Conservation (phyloP, 768 basidiomycete genomes). For the Macrocybe gigantea region DNA sequence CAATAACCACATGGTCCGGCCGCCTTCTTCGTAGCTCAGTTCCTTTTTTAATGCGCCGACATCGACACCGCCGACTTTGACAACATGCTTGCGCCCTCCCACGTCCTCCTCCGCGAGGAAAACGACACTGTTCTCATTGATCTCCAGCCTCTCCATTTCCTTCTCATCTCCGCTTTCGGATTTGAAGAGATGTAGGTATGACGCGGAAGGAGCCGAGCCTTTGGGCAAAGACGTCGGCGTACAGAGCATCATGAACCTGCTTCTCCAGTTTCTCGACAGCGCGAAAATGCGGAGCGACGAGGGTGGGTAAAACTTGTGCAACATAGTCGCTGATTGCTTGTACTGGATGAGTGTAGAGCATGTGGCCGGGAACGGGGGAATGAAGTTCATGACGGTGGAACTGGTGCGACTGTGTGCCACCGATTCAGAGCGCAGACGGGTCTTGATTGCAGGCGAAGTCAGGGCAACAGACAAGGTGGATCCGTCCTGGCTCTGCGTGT, state of each 20-base stretch:
- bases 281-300: conserved; percentile 69
- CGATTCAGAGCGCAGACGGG: conserved; percentile 33
- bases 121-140: conserved; percentile 71
- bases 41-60: conserved; percentile 43
- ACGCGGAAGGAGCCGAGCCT: conserved; percentile 33
- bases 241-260: conserved; percentile 55
- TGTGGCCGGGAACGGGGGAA: conserved; percentile 64
- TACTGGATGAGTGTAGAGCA: conserved; percentile 45
- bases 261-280: conserved; percentile 69
- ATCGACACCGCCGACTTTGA: conserved; percentile 65
- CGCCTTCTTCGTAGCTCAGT: conserved; percentile 40
- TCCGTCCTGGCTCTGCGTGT: conserved; percentile 20
- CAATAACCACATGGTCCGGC: conserved; percentile 62
- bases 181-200: conserved; percentile 75
- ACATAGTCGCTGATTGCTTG: conserved; percentile 41
- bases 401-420: conserved; percentile 31
- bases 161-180: conserved; percentile 48
- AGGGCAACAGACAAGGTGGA: conserved; percentile 28
- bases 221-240: conserved; percentile 35
- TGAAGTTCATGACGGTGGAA: conserved; percentile 27
- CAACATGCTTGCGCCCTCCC: conserved; percentile 42
- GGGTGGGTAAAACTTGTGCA: conserved; percentile 68
- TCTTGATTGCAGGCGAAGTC: conserved; percentile 15
- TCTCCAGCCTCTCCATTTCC: conserved; percentile 70
- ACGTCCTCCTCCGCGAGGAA: conserved; percentile 62